Percentiles rank a stretch among this genome's conserved stretches.
Conservation (phyloP, 208 protist species). For the Acanthamoeba triangularis region DNA sequence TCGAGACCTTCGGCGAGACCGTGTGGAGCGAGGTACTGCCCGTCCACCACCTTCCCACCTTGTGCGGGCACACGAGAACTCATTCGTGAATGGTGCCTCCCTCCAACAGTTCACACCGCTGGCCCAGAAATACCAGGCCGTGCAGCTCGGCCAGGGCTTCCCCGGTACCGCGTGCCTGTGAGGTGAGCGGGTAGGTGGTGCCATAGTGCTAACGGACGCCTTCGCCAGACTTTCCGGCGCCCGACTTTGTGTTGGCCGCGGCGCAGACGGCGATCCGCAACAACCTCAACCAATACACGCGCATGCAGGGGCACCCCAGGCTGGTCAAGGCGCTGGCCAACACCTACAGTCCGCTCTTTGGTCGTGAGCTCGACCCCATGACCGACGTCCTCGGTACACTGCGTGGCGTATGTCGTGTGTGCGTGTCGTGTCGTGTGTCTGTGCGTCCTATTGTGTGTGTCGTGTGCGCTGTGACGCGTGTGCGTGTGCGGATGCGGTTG, state of each 20-base stretch:
- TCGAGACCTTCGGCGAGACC: slow-evolving; percentile 49
- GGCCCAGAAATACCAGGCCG: slow-evolving; percentile 63
- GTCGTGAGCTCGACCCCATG: slow-evolving; percentile 86
- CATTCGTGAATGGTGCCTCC: background rate
- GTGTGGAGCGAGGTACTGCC: slow-evolving; percentile 43
- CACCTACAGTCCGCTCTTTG: slow-evolving; percentile 90
- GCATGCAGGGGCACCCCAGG: slow-evolving; percentile 89
- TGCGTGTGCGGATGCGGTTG: background rate
- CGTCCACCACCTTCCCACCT: background rate
- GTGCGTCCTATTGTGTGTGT: no score
- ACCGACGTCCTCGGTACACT: slow-evolving; percentile 82
- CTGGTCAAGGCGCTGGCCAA: slow-evolving; percentile 91
- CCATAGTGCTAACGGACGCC: no score
- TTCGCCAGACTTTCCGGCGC: slow-evolving; percentile 89
- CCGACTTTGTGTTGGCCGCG: slow-evolving; percentile 91
- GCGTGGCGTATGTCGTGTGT: background rate
- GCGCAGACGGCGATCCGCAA: slow-evolving; percentile 83
- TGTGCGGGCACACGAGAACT: background rate
- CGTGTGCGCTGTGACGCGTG: background rate
- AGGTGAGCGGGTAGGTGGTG: background rate
- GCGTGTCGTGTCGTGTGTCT: no score
- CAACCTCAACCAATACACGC: slow-evolving; percentile 93
- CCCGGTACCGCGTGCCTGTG: slow-evolving; percentile 78
- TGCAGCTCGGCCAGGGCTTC: slow-evolving; percentile 96
- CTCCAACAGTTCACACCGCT: slow-evolving; percentile 31